Base-by-base conservation (phyloP, 306 rosid genomes). In the Psophocarpus tetragonolobus region DNA sequence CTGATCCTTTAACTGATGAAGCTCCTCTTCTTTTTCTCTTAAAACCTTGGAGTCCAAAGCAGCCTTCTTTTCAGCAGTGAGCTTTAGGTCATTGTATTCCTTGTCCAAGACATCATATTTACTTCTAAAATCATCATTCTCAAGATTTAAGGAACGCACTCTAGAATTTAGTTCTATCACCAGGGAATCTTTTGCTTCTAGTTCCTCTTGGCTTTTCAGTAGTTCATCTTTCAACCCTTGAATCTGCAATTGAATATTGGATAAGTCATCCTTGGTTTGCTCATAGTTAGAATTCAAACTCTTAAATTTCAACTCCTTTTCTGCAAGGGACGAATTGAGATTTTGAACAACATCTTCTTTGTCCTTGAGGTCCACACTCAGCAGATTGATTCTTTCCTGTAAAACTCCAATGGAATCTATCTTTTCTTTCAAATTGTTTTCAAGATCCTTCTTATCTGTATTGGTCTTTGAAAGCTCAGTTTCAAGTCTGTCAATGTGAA, bases 321-420 rank as follows among this genome's bases (percentile, higher is more conserved):
- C 90, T 69, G 91, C 84, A 68, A 95, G 89, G 51, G 86, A 85
- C 68, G 91, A 83, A 77, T 74, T 83, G 44, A 91, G 97, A 75
- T 77, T 88, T 79, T 58, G 89, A 75, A 85, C 79, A 74, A 48
- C 53, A 35, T 6, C 68, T 80, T 88, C 91, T 79, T 83, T 92
- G 35, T 79, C 89, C 83, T 81, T 85, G 77, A 95, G 88, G 77
- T 88, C 90, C 60, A 11, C 78, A 61, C 80, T 80, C 54, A 92
- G 91, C 32, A 30, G 75, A 85, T 71, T 80, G 82, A 88, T 90
- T 81, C 78, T 88, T 74, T 87, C 56, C 27, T 68, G 56, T 74
- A 81, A 74, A 76, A 36, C 13, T 74, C 58, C 84, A 68, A 78
- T 47, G 11, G 68, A 53, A 33, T 74, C 81, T 41, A 62, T 44